Base-by-base conservation (phyloP, 371 early-diverging fungal species). In the Apophysomyces trapeziformis region DNA sequence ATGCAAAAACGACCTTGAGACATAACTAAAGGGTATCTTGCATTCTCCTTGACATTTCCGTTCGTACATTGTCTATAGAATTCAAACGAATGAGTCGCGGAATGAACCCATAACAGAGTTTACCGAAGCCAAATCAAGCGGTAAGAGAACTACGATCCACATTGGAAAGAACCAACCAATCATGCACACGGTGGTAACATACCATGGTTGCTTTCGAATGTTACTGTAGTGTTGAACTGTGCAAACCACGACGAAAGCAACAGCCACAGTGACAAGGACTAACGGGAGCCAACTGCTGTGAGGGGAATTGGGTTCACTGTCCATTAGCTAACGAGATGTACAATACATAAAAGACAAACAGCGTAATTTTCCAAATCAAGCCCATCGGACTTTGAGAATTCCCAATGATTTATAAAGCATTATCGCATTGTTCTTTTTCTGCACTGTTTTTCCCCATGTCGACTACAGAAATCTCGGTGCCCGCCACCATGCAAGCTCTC, bases 71-170 rank as follows among this genome's bases (percentile, higher is more conserved):
- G 89, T 91, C 90, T 88, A 79, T 14, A 41, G n/a, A 46, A 38
- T 35, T 13, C n/a, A n/a, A 61, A 2, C 2, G 8, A 39, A 47
- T 18, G 39, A 11, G 39, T 35, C 35, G 0, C 21, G 12, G 16
- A 38, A 21, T 21, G 32, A 21, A 21, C 5, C 32, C 32, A 26
- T 26, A 41, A 11, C 9, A 47, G 13, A 32, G 76, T 83, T 78
- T 88, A 94, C 95, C 66, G 96, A 96, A 21, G 93, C 87, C 56
- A 96, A 82, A 75, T 96, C 98, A 26, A 97, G 81, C 7, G 97
- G 96, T 36, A 97, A 79, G 18, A 97, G 85, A 58, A 95, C 81
- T 13, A 96, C 87, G 66, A 96, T 93, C 72, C 93, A 89, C 75
- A 96, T 93, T 14, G 96, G 95, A 62, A 95, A 89, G 69, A 91